Evolutionary conservation across 2,329 filamentous ascomycete species (phyloP).

Genomic region (Hypoxylon sp.): DNA sequence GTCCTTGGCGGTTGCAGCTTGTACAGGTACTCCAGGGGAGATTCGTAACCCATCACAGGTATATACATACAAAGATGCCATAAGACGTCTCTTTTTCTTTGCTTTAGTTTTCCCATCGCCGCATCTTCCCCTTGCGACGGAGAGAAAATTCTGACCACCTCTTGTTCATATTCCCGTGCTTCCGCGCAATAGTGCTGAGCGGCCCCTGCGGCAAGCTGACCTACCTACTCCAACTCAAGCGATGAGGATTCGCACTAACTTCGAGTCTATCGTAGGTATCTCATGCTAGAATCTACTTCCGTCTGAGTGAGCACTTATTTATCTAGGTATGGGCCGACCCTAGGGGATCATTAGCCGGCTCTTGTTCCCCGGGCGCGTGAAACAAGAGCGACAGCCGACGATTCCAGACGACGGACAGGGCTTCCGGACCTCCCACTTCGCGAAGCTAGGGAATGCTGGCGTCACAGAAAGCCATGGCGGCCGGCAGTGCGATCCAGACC

Average conservation of each 20-base stretch:
- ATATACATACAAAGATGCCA: background rate
- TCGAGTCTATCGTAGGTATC: background rate
- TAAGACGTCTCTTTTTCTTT: background rate
- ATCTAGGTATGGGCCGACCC: background rate
- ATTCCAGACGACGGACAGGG: background rate
- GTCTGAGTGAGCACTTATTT: background rate
- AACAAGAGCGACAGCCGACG: background rate
- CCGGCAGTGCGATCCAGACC: background rate
- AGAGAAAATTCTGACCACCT: conserved; percentile 6
- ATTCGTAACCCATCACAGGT: background rate
- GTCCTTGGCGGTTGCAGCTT: background rate
- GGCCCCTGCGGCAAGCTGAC: conserved; percentile 5
- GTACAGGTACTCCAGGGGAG: background rate
- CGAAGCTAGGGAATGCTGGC: background rate
- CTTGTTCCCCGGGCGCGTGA: background rate
- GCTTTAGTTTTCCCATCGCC: background rate
- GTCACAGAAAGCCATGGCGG: background rate
- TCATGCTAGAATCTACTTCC: background rate
- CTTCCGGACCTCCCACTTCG: background rate
- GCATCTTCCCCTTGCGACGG: background rate
- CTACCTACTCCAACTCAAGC: background rate
- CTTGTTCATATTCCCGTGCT: background rate
- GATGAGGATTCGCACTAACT: background rate
- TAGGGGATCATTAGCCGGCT: background rate
- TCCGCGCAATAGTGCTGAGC: conserved; percentile 6